phyloP scores from a whole-genome alignment of 2,329 filamentous ascomycete genomes.

The Diaporthe eres region DNA sequence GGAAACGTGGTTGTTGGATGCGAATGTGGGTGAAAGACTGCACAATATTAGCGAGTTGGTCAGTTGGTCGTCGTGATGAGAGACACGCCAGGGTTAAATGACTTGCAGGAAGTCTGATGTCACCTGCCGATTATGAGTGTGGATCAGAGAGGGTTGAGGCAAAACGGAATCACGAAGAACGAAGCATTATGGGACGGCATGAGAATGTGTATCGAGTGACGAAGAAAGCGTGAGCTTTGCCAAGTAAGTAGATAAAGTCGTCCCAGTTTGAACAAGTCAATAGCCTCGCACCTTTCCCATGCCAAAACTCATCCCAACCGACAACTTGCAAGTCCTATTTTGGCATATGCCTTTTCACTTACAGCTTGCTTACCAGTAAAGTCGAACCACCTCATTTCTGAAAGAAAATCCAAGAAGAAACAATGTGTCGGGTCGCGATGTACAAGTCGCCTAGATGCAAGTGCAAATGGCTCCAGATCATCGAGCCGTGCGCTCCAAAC shows the following conservation, averaged over 20 bases:
- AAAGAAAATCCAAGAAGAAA: not conserved
- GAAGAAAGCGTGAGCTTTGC: not conserved
- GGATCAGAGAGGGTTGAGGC: not conserved
- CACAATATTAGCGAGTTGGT: not conserved
- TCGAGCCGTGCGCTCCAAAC: conserved; percentile 61
- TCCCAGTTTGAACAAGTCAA: not conserved
- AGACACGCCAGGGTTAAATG: not conserved
- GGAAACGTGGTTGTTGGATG: not conserved
- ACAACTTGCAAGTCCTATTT: not conserved
- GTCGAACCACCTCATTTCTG: no score
- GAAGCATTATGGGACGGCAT: not conserved
- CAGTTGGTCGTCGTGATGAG: not conserved
- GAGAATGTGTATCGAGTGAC: not conserved
- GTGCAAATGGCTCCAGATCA: conserved; percentile 67
- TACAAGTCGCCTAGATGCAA: conserved; percentile 64
- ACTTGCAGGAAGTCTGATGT: not conserved
- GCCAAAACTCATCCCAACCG: no score
- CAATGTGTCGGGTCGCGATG: conserved; percentile 65
- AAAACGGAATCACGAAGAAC: not conserved
- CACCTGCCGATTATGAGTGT: not conserved
- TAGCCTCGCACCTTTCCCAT: not conserved
- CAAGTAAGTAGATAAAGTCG: not conserved
- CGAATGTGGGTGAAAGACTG: not conserved
- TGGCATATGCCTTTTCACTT: not conserved
- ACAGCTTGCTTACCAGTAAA: not conserved